Evolutionary conservation across 768 basidiomycete genomes (phyloP).

Genomic region (Boletus subcaerulescens): DNA sequence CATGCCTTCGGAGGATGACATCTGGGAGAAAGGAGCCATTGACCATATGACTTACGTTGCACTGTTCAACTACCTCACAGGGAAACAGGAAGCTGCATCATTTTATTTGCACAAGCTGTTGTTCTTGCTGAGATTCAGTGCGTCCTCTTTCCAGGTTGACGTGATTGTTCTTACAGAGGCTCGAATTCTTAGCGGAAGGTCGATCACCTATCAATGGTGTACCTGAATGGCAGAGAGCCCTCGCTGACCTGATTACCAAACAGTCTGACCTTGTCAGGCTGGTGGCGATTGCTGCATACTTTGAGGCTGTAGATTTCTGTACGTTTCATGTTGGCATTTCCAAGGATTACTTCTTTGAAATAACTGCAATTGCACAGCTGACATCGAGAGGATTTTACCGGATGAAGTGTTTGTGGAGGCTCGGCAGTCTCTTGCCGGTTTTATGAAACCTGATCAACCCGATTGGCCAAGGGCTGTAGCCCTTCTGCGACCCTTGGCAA

Average conservation of each 20-base stretch:
- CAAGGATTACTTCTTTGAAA: neutral
- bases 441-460: slow-evolving; percentile 2
- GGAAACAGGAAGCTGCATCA: slow-evolving; percentile 1
- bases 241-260: neutral
- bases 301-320: neutral
- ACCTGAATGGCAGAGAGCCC: slow-evolving; percentile 2
- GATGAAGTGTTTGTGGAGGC: slow-evolving; percentile 5
- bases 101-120: slow-evolving; percentile 5
- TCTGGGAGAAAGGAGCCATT: slow-evolving; percentile 5
- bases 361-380: neutral
- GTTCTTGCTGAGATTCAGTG: slow-evolving; percentile 7
- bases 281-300: slow-evolving; percentile 2
- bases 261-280: slow-evolving; percentile 5
- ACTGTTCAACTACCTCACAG: slow-evolving; percentile 1
- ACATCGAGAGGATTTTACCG: neutral
- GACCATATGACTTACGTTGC: slow-evolving; percentile 1
- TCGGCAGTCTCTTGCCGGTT: neutral
- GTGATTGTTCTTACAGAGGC: neutral
- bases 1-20: slow-evolving; percentile 1
- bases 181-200: slow-evolving; percentile 1
- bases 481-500: slow-evolving; percentile 4
- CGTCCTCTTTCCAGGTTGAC: neutral
- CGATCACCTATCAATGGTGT: neutral
- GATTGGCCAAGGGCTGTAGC: slow-evolving; percentile 6
- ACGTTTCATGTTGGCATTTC: neutral